Conservation (phyloP, 2,329 filamentous ascomycete genomes). For the Arthrinium phaeospermum region DNA sequence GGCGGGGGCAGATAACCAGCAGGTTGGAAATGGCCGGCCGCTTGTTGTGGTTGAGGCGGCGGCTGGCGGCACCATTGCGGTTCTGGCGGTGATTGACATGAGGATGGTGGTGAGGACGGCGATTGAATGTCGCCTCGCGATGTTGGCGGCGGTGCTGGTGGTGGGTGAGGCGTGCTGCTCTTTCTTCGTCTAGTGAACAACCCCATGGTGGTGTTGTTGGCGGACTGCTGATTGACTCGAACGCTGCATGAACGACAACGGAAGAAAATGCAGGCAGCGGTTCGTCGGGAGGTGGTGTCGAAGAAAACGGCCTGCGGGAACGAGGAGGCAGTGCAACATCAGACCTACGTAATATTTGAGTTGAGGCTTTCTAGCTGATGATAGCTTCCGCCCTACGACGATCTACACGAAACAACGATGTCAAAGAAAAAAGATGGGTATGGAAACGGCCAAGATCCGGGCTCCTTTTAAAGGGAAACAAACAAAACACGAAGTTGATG, state of each 20-base stretch:
- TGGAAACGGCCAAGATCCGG: background rate
- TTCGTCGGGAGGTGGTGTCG: background rate
- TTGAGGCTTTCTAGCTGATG: background rate
- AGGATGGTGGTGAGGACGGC: background rate
- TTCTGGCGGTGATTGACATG: background rate
- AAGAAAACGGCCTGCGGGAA: background rate
- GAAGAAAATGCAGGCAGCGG: background rate
- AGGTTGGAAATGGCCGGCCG: constrained; percentile 23
- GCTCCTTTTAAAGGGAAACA: background rate
- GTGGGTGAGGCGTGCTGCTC: background rate
- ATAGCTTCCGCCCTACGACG: background rate
- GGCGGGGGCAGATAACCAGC: constrained; percentile 33
- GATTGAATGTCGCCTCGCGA: background rate
- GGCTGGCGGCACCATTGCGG: background rate
- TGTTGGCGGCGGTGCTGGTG: background rate
- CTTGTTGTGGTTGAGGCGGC: background rate
- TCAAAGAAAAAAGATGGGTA: constrained; percentile 2
- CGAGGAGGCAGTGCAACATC: constrained; percentile 2
- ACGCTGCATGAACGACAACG: constrained; percentile 2
- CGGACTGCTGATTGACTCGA: background rate
- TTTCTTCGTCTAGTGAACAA: constrained; percentile 8
- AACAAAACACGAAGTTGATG: background rate
- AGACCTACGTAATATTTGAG: constrained; percentile 1
- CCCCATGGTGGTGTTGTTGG: background rate
- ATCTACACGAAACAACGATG: constrained; percentile 1